Percentiles rank a stretch among this genome's conserved stretches.
phyloP scores from a whole-genome alignment of 2,329 filamentous ascomycete species.

The Pyricularia sp. region DNA sequence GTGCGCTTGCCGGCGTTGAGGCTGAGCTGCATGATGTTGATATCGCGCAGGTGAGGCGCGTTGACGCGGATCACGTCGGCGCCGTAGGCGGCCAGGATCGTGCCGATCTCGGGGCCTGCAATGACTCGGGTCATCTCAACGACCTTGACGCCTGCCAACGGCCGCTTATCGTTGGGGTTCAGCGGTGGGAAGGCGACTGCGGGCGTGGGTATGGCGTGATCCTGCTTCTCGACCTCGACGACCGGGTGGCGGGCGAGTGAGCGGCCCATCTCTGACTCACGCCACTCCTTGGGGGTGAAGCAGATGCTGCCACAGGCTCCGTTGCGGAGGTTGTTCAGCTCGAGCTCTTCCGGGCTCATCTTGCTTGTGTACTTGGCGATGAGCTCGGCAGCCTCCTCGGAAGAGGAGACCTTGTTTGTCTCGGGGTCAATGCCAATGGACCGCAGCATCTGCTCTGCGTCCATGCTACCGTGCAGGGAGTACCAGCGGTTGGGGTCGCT shows the following conservation, averaged over 20 bases:
- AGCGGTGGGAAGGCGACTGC: slow-evolving; percentile 20
- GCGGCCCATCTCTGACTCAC: slow-evolving; percentile 31
- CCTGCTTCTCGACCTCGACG: slow-evolving; percentile 28
- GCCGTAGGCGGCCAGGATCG: slow-evolving; percentile 31
- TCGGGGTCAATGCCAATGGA: slow-evolving; percentile 31
- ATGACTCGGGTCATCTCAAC: slow-evolving; percentile 40
- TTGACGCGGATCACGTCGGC: slow-evolving; percentile 37
- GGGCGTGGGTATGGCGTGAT: slow-evolving; percentile 11
- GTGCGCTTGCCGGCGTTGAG: slow-evolving; percentile 38
- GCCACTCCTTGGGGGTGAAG: slow-evolving; percentile 33
- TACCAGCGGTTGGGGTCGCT: slow-evolving; percentile 35
- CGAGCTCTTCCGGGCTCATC: slow-evolving; percentile 26
- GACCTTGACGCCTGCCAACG: slow-evolving; percentile 38
- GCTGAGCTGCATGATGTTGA: slow-evolving; percentile 28
- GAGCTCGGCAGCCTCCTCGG: slow-evolving; percentile 20
- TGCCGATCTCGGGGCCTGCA: slow-evolving; percentile 33
- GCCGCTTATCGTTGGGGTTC: slow-evolving; percentile 19
- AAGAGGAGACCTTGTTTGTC: slow-evolving; percentile 6
- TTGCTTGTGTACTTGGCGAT: slow-evolving; percentile 21
- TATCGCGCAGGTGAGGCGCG: slow-evolving; percentile 29
- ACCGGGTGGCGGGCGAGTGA: slow-evolving; percentile 28
- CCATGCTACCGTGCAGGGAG: slow-evolving; percentile 36
- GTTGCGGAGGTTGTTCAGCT: slow-evolving; percentile 27
- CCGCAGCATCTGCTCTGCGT: slow-evolving; percentile 28
- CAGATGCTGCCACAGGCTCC: slow-evolving; percentile 33